A percentile compares a stretch with the other conserved stretches of the same genome.
These are phyloP conservation scores for Sporothrix mexicana DNA, from an alignment of 2,329 filamentous ascomycete species.

Conservation along the genomic window DNA sequence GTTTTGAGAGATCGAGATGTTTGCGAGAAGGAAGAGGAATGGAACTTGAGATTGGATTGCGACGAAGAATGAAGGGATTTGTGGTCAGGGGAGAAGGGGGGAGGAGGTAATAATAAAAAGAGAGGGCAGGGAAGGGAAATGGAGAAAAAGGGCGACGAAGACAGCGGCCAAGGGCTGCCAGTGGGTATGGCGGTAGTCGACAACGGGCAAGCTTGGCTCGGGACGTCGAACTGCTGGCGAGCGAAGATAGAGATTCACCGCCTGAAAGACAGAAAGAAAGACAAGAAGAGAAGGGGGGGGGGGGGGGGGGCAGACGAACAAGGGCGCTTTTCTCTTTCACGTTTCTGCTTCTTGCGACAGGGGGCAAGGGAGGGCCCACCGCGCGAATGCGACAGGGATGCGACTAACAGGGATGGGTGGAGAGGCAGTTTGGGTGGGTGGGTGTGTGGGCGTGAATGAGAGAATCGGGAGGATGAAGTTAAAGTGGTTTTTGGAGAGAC, in stretches of 20 bases:
- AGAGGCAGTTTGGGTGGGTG: not conserved
- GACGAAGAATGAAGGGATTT: constrained; percentile 35
- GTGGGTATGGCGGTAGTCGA: constrained; percentile 9
- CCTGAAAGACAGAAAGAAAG: not conserved
- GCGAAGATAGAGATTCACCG: constrained; percentile 7
- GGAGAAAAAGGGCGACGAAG: constrained; percentile 16
- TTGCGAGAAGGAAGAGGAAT: constrained; percentile 26
- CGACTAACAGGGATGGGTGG: constrained; percentile 26
- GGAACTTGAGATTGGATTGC: constrained; percentile 21
- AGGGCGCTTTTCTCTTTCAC: constrained; percentile 24
- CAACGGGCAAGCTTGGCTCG: constrained; percentile 17
- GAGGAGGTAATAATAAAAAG: constrained; percentile 31
- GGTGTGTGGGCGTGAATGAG: constrained; percentile 7
- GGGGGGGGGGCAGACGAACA: constrained; percentile 13
- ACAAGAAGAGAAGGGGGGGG: not conserved
- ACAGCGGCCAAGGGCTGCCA: constrained; percentile 20
- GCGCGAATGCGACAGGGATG: constrained; percentile 29
- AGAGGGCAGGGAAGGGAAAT: constrained; percentile 19
- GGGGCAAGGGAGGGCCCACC: constrained; percentile 29
- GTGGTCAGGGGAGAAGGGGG: constrained; percentile 28
- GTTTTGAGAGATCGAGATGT: not conserved
- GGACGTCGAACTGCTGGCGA: constrained; percentile 12
- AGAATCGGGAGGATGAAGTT: constrained; percentile 21
- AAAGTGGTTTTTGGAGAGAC: constrained; percentile 15
- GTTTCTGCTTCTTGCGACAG: constrained; percentile 30